Conservation (phyloP, 129 eudicot genomes). For the Flaveria ramosissima region DNA sequence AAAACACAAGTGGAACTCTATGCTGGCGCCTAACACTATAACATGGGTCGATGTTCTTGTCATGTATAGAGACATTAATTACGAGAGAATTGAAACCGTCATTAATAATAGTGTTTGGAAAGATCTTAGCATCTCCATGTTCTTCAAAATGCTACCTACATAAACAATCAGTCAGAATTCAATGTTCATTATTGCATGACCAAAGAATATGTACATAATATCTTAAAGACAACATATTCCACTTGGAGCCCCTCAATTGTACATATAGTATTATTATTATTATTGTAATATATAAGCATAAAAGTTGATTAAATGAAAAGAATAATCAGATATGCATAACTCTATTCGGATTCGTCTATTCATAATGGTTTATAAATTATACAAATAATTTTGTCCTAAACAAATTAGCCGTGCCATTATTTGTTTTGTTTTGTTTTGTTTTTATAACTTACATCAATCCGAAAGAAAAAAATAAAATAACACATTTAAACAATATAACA, state of each 20-base stretch:
- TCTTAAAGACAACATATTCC: slow-evolving; percentile 24
- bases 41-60: slow-evolving; percentile 24
- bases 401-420: background rate
- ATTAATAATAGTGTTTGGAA: slow-evolving; percentile 13
- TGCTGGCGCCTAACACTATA: slow-evolving; percentile 26
- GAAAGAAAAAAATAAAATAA: background rate
- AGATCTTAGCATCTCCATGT: slow-evolving; percentile 27
- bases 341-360: no score
- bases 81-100: background rate
- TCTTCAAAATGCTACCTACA: slow-evolving; percentile 28
- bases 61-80: slow-evolving; percentile 22
- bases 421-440: background rate
- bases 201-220: background rate
- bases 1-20: slow-evolving; percentile 27
- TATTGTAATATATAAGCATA: background rate
- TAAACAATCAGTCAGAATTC: slow-evolving; percentile 14
- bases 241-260: background rate
- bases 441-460: background rate
- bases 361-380: no score
- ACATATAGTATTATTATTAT: background rate
- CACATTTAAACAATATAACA: background rate
- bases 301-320: background rate
- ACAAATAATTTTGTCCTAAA: background rate
- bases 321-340: no score
- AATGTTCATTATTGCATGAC: background rate